phyloP scores from a whole-genome alignment of 2,329 filamentous ascomycete species.

The Neonectria neomacrospora region DNA sequence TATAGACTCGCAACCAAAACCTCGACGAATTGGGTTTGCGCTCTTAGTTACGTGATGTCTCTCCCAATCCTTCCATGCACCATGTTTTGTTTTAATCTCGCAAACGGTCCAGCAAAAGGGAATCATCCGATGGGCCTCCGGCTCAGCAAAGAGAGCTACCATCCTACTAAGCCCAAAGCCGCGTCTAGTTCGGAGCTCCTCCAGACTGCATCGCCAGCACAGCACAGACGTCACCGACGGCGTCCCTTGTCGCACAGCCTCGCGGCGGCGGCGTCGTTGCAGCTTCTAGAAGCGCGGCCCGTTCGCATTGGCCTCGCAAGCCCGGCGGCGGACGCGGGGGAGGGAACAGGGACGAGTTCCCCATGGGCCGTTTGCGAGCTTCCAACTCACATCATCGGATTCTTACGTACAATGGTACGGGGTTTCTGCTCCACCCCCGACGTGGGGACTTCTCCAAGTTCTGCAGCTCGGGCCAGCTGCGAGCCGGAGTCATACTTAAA shows the following conservation, averaged over 20 bases:
- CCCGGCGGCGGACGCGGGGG: neutral
- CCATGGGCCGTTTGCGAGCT: neutral
- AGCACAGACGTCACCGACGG: neutral
- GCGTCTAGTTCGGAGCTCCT: neutral
- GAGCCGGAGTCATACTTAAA: neutral
- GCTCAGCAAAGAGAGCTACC: neutral
- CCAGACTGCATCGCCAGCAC: neutral
- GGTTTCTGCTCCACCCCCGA: neutral
- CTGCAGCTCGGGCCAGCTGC: neutral
- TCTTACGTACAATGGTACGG: neutral
- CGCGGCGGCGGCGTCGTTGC: neutral
- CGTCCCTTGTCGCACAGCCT: neutral
- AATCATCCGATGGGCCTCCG: neutral
- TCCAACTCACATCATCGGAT: neutral
- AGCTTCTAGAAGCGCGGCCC: neutral
- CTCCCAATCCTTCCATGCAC: neutral
- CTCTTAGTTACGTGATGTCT: neutral
- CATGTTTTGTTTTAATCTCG: neutral
- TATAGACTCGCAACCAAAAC: too few species aligned
- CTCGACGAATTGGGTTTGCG: too few species aligned
- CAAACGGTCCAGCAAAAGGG: neutral
- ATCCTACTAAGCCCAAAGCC: neutral
- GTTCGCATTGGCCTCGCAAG: neutral
- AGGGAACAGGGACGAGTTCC: neutral
- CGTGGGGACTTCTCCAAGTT: neutral